Evolutionary conservation across 331 rosid species (phyloP), one percentile per base, ranked within the genome.

Genomic region (Pyracantha coccinea): DNA sequence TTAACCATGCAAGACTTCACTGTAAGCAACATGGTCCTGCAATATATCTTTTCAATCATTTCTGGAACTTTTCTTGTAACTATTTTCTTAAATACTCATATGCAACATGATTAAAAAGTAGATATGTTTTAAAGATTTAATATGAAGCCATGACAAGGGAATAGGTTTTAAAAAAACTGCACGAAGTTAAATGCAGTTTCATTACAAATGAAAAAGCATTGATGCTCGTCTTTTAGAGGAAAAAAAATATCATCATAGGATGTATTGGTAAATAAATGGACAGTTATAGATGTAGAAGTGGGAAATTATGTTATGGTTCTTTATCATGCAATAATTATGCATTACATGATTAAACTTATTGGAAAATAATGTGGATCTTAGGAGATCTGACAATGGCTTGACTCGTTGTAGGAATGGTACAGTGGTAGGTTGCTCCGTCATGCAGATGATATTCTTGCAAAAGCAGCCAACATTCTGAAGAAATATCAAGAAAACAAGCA

Each of bases 401-500:
- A 55, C 33, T 21, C 10, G 0, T 70, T 75, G 77, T 78, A 82
- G 86, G 83, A 82, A 65, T 82, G 86, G 86, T 82, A 82, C 54
- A 82, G 83, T 75, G 80, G 80, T 33, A 69, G 78, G 44, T 71
- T 82, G 83, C 80, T 82, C 64, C 68, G 52, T 65, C 86, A 82
- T 78, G 86, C 86, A 57, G 86, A 82, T 74, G 83, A 69, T 75
- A 65, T 82, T 71, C 83, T 82, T 65, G 86, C 72, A 60, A 82
- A 74, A 71, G 83, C 86, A 54, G 83, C 86, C 21, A 72, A 54
- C 54, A n/a, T 78, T 64, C 60, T 82, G 83, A 82, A 64, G 71
- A 75, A 78, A 66, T 78, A 64, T 69, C 75, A 63, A 55, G 71
- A 75, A 58, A 71, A 57, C 16, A 27, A 78, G 76, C 69, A 21